Conservation (phyloP, 164 flowering plant species). For the Santalum album region DNA sequence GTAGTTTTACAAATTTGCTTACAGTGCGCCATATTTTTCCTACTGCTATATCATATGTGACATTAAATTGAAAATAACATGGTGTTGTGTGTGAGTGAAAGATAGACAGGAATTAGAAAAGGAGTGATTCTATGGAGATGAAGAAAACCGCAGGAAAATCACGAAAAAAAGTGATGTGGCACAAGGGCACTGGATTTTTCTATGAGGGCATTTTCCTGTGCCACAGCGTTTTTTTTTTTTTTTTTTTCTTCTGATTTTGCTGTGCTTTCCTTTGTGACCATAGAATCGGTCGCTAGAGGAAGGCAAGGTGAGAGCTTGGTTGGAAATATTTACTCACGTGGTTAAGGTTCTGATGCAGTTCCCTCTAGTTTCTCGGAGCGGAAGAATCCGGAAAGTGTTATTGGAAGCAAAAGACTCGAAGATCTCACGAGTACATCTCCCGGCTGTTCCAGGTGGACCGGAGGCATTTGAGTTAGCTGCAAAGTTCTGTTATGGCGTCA, state of each 20-base stretch:
- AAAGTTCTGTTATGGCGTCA: conserved; percentile 85
- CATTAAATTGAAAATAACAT: background rate
- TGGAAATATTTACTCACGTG: background rate
- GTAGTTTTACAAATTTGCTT: background rate
- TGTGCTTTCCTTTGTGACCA: too few relatives aligned
- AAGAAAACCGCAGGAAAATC: too few relatives aligned
- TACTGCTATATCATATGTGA: too few relatives aligned
- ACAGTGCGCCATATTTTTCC: background rate
- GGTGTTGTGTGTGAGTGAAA: too few relatives aligned
- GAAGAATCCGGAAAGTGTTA: conserved; percentile 64
- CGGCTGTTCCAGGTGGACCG: conserved; percentile 70
- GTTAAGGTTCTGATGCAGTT: conserved; percentile 76
- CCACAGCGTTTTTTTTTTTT: too few relatives aligned
- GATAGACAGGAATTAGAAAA: too few relatives aligned
- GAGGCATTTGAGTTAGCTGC: conserved; percentile 91
- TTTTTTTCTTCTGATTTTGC: too few relatives aligned
- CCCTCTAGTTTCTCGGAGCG: conserved; percentile 84
- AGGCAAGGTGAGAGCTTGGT: background rate
- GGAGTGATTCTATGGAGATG: too few relatives aligned
- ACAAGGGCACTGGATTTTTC: too few relatives aligned
- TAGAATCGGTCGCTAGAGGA: too few relatives aligned
- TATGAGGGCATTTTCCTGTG: too few relatives aligned
- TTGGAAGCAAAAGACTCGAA: conserved; percentile 70
- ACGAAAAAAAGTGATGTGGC: too few relatives aligned
- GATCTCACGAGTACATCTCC: conserved; percentile 40